Base-by-base conservation (phyloP, 2,329 filamentous ascomycete species). In the Alternaria consortialis region DNA sequence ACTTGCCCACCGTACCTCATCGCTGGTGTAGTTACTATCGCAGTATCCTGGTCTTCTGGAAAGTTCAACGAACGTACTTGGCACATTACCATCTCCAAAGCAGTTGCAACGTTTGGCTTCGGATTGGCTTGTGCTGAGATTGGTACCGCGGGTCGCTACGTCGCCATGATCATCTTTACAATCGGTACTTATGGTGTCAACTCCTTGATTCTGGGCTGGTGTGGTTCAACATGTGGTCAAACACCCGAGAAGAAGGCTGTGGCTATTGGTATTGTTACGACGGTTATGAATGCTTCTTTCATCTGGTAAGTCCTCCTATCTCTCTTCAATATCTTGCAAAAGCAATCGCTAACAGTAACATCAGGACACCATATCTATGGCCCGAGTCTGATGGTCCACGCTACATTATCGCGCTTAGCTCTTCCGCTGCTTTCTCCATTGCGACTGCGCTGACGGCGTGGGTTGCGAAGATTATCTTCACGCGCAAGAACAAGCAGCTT, bases 211-310 rank as follows among this genome's bases (percentile, higher is more conserved):
- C 73, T 83, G 15, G 78, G 79, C n/a, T 83, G 81, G 81, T 80
- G 79, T 13, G 79, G 79, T 20, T 77, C 77, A 3, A 81, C 80
- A 0, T 76, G 80, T 36, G 80, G 78, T n/a, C 80, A 82, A 58
- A 82, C 81, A 0, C 77, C 78, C 37, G 81, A 82, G 66, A 84
- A 83, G 73, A 81, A 80, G 62, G 81, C 81, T 32, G 80, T 81
- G 7, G 73, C 79, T 17, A 78, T 82, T 29, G 77, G 79, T 7
- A 80, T 83, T 36, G 80, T 81, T 5, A 83, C 82, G 36, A 79
- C 80, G 0, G 67, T 80, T 20, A 80, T 80, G 53, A 83, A 82
- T 36, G 71, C 77, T 39, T 76, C 77, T 7, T 77, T 80, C 54
- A 82, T 83, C 60, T 83, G 73, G 68, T 70, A 58, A 57, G 66